A percentile compares a stretch with the other conserved stretches of the same genome.
These are phyloP conservation scores for Penicillium roqueforti DNA, from an alignment of 495 filamentous ascomycete species.

Conservation along the genomic window DNA sequence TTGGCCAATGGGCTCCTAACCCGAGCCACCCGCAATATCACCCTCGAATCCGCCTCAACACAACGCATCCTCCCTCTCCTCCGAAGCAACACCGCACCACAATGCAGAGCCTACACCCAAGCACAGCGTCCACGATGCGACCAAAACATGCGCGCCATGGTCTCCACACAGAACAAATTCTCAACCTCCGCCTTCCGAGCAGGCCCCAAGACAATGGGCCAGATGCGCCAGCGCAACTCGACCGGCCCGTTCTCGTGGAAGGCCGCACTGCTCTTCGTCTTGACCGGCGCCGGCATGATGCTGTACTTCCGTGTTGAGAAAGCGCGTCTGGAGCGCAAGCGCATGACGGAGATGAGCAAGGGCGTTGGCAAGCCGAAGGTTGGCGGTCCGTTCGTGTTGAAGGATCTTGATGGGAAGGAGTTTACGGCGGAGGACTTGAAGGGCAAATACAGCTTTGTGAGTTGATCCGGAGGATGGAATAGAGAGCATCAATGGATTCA, in stretches of 20 bases:
- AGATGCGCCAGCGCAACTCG: conserved; percentile 38
- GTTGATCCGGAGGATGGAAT: conserved; percentile 15
- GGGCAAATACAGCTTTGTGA: conserved; percentile 75
- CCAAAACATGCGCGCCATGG: conserved; percentile 12
- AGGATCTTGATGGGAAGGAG: conserved; percentile 72
- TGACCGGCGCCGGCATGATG: conserved; percentile 69
- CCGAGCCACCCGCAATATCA: conserved; percentile 23
- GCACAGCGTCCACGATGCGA: conserved; percentile 24
- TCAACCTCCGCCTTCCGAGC: conserved; percentile 29
- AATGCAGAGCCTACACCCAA: conserved; percentile 28
- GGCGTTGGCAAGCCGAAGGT: conserved; percentile 90
- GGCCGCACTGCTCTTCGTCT: conserved; percentile 79
- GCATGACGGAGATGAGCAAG: conserved; percentile 85
- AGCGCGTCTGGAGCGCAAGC: conserved; percentile 75
- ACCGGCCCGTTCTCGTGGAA: conserved; percentile 81
- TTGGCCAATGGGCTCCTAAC: conserved; percentile 27
- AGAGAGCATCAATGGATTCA: too few species aligned
- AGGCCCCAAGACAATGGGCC: conserved; percentile 40
- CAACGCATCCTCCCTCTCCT: conserved; percentile 19
- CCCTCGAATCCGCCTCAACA: conserved; percentile 21
- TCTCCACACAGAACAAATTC: conserved; percentile 25
- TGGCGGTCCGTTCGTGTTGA: conserved; percentile 76
- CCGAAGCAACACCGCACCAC: conserved; percentile 19
- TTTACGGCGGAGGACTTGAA: conserved; percentile 76
- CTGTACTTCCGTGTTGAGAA: conserved; percentile 92